These are phyloP conservation scores for Kalmanozyma brasiliensis DNA, from an alignment of 1,284 basidiomycete genomes.

Conservation along the genomic window DNA sequence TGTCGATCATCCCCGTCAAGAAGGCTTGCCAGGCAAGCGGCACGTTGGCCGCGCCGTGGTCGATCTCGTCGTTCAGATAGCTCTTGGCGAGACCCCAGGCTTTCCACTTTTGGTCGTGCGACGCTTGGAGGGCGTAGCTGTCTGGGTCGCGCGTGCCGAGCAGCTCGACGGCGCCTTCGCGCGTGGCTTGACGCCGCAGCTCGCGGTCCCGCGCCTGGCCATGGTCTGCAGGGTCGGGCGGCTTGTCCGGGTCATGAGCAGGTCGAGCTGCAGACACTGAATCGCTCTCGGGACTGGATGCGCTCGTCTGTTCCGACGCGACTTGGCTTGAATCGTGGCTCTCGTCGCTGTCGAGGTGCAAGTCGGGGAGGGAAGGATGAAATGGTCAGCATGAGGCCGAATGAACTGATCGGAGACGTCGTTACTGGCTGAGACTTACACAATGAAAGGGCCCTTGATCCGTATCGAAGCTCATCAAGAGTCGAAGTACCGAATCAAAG, in stretches of 20 bases:
- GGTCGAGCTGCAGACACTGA: not conserved
- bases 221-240: conserved; percentile 12
- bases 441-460: conserved; percentile 32
- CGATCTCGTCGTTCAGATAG: conserved; percentile 51
- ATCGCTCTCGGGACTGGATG: not conserved
- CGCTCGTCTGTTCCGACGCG: conserved; percentile 8
- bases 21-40: conserved; percentile 59
- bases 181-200: conserved; percentile 38
- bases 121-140: conserved; percentile 26
- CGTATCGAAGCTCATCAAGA: not conserved
- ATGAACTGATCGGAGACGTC: too few species aligned
- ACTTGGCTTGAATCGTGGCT: not conserved
- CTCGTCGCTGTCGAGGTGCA: conserved; percentile 20
- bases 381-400: too few species aligned
- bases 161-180: conserved; percentile 35
- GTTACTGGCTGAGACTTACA: too few species aligned
- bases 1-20: conserved; percentile 57
- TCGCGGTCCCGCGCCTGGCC: conserved; percentile 26
- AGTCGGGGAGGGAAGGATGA: too few species aligned
- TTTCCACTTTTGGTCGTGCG: conserved; percentile 16
- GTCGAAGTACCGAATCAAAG: not conserved
- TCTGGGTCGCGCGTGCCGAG: conserved; percentile 31
- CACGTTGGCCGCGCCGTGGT: conserved; percentile 47
- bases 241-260: conserved; percentile 28
- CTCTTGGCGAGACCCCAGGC: conserved; percentile 33